Base-by-base conservation (phyloP, 148 eudicot genomes). In the Camellia granthamiana region DNA sequence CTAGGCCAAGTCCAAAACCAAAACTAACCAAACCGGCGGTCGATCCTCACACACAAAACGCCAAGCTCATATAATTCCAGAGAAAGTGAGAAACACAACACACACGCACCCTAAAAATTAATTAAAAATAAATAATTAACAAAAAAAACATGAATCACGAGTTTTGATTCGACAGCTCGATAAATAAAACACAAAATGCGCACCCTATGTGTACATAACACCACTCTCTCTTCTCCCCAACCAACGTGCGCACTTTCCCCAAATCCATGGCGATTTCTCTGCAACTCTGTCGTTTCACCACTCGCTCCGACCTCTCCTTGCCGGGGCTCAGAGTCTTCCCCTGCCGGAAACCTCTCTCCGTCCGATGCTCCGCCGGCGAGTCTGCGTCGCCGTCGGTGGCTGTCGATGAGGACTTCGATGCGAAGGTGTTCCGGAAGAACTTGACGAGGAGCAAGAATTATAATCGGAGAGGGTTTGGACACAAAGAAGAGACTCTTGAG, bases 371-470 rank as follows among this genome's bases (percentile, higher is more conserved):
- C 72, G 76, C 85, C 87, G 93, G 86, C 23, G 94, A 89, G 73
- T 80, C 88, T 23, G 51, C 86, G 7, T 76, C 85, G 5, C 42
- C 87, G 15, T 38, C 89, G 42, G 66, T 83, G 41, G 75, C 84
- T 66, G 81, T 74, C 47, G 86, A 82, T 58, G 75, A 90, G 2
- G 88, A 92, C n/a, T 96, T 96, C 75, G 97, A 96, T 66, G 82
- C 98, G 7, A 96, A 94, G 90, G 88, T 79, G 74, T 96, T 96
- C 83, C 83, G 98, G 67, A 91, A 92, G 76, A 92, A 96, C 80
- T 88, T 96, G 88, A 96, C 97, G 15, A 88, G 99, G 79, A 92
- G 98, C 72, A 79, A 91, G 67, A 94, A 96, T 81, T 94, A 96
- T 76, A 96, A 96, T 61, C 95, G 97, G 19, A 89, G 52, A 79